Base-by-base conservation (phyloP, 202 grass and related monocot species). In the Panicum virgatum region DNA sequence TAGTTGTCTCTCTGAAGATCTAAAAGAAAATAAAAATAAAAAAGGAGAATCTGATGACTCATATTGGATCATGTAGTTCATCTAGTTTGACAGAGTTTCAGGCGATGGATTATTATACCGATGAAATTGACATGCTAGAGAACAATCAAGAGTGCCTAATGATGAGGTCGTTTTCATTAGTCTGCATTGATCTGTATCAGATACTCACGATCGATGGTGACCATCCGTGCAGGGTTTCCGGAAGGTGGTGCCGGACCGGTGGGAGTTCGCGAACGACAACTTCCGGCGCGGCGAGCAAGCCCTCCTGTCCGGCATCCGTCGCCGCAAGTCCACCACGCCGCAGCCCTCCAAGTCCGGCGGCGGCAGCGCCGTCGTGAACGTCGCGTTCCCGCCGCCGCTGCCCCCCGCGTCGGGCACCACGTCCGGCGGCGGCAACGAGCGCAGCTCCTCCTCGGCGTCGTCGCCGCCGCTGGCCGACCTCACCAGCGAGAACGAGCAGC, bases 261-360 rank as follows among this genome's bases (percentile, higher is more conserved):
- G 97, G 97, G 97, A 99, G 83, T 99, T 99, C 70, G 91, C 91
- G 11, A 99, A 96, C 45, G 87, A 96, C 10, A 94, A 94, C 69
- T 99, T 99, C 77, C 89, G 91, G 50, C 83, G 86, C 76, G 91
- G 91, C 3, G 89, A 99, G 44, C 82, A 87, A 76, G 69, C 60
- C n/a, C 87, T 99, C 30, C 82, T 99, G 70, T 63, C 36, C 6
- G 69, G 90, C 76, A 99, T 99, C 71, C 91, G 69, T 29, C 89
- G 97, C 46, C 86, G 93, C 30, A 88, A 88, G 61, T 62, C 88
- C 5, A 72, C 72, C 50, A 39, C 84, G 72, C 37, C 73, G 2
- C 83, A 62, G 70, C 34, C 69, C 29, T 67, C 66, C 18, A 70
- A 78, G 54, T 82, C 88, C 15, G 25, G 69, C 71, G 25, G 69